Percentiles rank a stretch among this genome's conserved stretches.
Conservation (phyloP, 805 yeast species). For the Torulaspora delbrueckii region DNA sequence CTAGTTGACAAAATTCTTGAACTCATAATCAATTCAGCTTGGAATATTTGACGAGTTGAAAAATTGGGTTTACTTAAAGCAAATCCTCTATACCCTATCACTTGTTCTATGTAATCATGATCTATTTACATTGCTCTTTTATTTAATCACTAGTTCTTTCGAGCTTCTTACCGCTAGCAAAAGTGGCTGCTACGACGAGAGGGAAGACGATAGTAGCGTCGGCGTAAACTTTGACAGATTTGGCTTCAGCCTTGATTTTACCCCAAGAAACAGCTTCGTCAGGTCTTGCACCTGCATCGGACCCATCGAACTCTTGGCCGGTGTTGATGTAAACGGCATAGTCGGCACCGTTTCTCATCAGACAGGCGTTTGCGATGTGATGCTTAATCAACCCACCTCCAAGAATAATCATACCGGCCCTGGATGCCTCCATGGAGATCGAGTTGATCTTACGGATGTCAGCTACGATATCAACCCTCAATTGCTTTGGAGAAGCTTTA, state of each 20-base stretch:
- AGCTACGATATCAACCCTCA: slow-evolving; percentile 86
- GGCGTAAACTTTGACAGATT: slow-evolving; percentile 85
- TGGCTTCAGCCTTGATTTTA: slow-evolving; percentile 92
- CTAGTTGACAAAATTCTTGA: neutral
- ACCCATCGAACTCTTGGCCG: slow-evolving; percentile 97
- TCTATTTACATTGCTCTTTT: slow-evolving; percentile 6
- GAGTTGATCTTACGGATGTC: slow-evolving; percentile 91
- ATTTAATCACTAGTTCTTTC: slow-evolving; percentile 12
- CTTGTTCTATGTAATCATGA: slow-evolving; percentile 2
- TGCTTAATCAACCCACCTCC: slow-evolving; percentile 98
- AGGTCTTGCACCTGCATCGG: slow-evolving; percentile 99
- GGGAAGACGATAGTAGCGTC: slow-evolving; percentile 96
- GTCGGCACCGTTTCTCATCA: slow-evolving; percentile 99
- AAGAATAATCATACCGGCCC: slow-evolving; percentile 91
- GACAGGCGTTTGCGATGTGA: slow-evolving; percentile 95
- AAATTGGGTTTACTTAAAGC: neutral
- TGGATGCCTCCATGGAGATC: slow-evolving; percentile 89
- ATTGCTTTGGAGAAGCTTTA: slow-evolving; percentile 84
- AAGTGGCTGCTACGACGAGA: slow-evolving; percentile 94
- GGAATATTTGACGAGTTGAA: neutral
- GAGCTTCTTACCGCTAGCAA: slow-evolving; percentile 52
- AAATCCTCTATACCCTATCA: neutral
- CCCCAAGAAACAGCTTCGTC: slow-evolving; percentile 99
- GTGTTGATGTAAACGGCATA: slow-evolving; percentile 96
- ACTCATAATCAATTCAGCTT: neutral